Base-by-base conservation (phyloP, 306 rosid species). In the Phaseolus lunatus region DNA sequence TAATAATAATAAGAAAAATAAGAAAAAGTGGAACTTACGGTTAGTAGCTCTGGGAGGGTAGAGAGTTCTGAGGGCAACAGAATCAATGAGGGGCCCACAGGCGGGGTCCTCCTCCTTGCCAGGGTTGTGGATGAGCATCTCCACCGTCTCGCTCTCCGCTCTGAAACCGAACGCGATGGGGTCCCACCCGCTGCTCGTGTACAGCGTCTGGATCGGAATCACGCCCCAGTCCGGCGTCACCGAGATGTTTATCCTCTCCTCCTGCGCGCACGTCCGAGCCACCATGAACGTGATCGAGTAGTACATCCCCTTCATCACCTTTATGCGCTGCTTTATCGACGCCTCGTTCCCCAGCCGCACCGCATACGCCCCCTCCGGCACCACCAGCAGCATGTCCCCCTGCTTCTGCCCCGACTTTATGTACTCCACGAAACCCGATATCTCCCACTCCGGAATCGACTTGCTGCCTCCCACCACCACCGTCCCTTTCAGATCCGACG, bases 351-450 rank as follows among this genome's bases (percentile, higher is more conserved):
- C 99, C 0, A 95, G 87, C 78, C 99, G 79, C 33, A 95, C 97
- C 0, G 99, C 99, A 70, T 77, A 92, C 1, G 94, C 97, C 0
- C 99, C 99, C 68, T 92, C 97, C 0, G 99, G 99, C 18, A 95
- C 99, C 39, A 95, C 96, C 19, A 95, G 89, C 52, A 95, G 67
- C 99, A 95, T 95, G 87, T 95, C 99, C 4, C 99, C 99, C n/a
- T 95, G 99, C 78, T 88, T 95, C 29, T 92, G 96, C 3, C 99
- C 99, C 0, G 99, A 89, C 70, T 92, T 91, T 52, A 95, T 89
- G 91, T 95, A 95, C 83, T 95, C 99, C 0, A 95, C 97, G 16
- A 88, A 86, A 0, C 99, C 99, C 0, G 97, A 84, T 1, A 86
- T 87, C 67, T 90, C 94, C 99, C 99, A 95, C 31, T 79, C 80